Base-by-base conservation (phyloP, 768 basidiomycete genomes). In the Tylopilus plumbeoviolaceoides region DNA sequence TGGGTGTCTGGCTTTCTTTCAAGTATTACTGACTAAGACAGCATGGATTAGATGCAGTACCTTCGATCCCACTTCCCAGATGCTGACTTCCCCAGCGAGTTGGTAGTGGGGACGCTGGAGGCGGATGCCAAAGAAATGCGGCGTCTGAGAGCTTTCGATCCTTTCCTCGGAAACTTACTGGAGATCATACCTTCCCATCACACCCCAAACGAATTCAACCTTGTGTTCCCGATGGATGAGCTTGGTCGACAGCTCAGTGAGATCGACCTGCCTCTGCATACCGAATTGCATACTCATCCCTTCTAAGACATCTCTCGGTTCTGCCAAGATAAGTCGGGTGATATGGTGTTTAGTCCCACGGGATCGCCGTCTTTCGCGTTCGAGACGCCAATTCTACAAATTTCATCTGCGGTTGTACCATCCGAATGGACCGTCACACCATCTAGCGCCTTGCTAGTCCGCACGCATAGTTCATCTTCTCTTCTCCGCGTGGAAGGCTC, bases 61-160 rank as follows among this genome's bases (percentile, higher is more conserved):
- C 73, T 91, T 44, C 81, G 85, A 42, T 83, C 81, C 5, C 77
- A 79, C 65, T 76, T 85, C 49, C 87, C 89, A 1, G 88, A 91
- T 54, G 74, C 85, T 15, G 87, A 90, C 54, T 73, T 92, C n/a
- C 72, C 86, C 7, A 70, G 78, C n/a, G 83, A 88, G 38, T 69
- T 91, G 21, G 74, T 91, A 42, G 68, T 79, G 47, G 77, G 80
- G 25, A 75, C 83, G 51, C 67, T 89, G 18, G 67, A 72, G 12
- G 70, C 72, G 47, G 82, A 85, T 43, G 69, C 73, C 12, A 68
- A 62, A 39, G 56, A 70, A 46, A 51, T 59, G 35, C 66, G 62
- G 21, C 59, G 68, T n/a, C 62, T 77, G 15, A 61, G 72, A 27
- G 51, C 53, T 12, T 86, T 84, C 43, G 80, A 90, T 61, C 84